Evolutionary conservation across 2,329 filamentous ascomycete species (phyloP).

Genomic region (Xylaria hypoxylon): DNA sequence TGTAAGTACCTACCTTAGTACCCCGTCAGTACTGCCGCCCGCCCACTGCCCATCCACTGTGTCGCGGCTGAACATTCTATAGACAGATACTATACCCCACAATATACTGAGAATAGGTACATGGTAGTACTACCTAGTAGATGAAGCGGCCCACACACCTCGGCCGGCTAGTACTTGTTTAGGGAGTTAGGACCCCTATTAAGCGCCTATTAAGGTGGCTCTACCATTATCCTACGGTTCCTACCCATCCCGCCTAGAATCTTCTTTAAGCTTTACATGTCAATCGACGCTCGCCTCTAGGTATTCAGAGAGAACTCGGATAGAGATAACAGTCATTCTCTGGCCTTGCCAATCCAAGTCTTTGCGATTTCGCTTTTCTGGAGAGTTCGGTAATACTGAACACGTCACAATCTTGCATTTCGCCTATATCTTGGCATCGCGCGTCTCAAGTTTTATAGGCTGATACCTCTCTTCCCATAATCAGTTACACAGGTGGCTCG

Average conservation of each 20-base stretch:
- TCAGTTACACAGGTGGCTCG: background rate
- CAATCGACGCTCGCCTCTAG: background rate
- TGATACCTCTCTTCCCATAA: constrained; percentile 1
- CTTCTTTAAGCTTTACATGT: background rate
- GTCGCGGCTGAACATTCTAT: too few species aligned
- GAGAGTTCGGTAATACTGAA: background rate
- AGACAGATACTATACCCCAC: too few species aligned
- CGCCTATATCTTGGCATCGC: background rate
- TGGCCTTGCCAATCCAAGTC: background rate
- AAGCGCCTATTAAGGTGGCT: constrained; percentile 1
- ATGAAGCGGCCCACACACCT: background rate
- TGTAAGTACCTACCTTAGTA: too few species aligned
- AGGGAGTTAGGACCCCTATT: background rate
- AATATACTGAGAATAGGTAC: too few species aligned
- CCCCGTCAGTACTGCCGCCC: too few species aligned
- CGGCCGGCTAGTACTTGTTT: background rate
- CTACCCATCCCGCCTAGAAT: background rate
- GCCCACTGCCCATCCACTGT: too few species aligned
- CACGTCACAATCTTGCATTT: background rate
- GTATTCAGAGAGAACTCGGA: background rate
- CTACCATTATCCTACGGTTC: too few species aligned
- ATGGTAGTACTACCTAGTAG: too few species aligned
- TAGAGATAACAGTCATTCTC: background rate
- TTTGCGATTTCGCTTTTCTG: background rate
- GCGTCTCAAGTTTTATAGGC: constrained; percentile 18